phyloP scores from a whole-genome alignment of 2,329 filamentous ascomycete genomes.

The Neofusicoccum kwambonambiense region DNA sequence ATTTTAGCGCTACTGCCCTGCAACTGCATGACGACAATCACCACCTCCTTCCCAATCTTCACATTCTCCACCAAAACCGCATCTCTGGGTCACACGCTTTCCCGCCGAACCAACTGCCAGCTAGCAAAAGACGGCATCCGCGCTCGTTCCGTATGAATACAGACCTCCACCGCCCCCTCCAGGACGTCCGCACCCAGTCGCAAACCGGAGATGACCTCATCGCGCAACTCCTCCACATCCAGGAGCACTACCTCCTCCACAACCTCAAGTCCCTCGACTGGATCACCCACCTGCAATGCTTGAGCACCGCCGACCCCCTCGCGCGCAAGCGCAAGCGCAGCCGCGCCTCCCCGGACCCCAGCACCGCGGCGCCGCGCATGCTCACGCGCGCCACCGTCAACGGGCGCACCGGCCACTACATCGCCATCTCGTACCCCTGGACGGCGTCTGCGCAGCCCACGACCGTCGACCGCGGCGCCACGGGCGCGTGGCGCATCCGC shows the following conservation, averaged over 20 bases:
- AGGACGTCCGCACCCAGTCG: slow-evolving; percentile 26
- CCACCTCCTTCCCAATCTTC: too few relatives aligned
- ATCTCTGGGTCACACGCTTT: too few relatives aligned
- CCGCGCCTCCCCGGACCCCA: not conserved
- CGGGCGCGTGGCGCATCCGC: slow-evolving; percentile 3
- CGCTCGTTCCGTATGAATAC: not conserved
- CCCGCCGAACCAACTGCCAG: too few relatives aligned
- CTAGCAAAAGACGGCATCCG: too few relatives aligned
- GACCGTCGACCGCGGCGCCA: not conserved
- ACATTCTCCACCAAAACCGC: too few relatives aligned
- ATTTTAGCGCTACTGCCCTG: too few relatives aligned
- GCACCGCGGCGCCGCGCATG: not conserved
- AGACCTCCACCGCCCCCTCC: not conserved
- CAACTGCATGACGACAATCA: too few relatives aligned
- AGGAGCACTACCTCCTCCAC: slow-evolving; percentile 32
- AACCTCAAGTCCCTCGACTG: slow-evolving; percentile 14
- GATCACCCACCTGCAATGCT: slow-evolving; percentile 8
- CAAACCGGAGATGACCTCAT: slow-evolving; percentile 40
- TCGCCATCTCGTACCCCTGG: slow-evolving; percentile 16
- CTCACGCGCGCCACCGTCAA: slow-evolving; percentile 24
- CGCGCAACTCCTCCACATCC: slow-evolving; percentile 47
- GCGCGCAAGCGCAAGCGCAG: not conserved
- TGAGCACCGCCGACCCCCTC: not conserved
- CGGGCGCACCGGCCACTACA: slow-evolving; percentile 15
- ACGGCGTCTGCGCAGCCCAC: not conserved